Evolutionary conservation across 31 red algal species (phyloP).

Genomic region (Endocladia muricata): DNA sequence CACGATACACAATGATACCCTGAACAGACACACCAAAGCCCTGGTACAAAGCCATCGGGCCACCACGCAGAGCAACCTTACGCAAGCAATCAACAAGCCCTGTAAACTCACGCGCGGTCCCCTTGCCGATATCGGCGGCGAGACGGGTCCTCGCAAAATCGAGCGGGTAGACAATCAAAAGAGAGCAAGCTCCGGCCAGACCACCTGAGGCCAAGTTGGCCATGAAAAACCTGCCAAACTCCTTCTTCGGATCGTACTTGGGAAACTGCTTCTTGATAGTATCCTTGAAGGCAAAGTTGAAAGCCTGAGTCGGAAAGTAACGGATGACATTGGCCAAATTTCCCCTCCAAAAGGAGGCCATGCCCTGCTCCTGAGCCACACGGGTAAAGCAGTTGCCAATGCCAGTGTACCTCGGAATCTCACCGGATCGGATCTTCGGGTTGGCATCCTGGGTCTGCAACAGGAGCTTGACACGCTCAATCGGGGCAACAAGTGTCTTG

Average conservation of each 20-base stretch:
- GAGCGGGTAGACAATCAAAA: slow-evolving; percentile 98
- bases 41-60: slow-evolving; percentile 87
- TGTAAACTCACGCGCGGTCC: slow-evolving; percentile 77
- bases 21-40: slow-evolving; percentile 97
- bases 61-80: slow-evolving; percentile 81
- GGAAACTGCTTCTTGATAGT: slow-evolving; percentile 98
- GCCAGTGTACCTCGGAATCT: slow-evolving; percentile 91
- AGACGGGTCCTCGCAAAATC: slow-evolving; percentile 99
- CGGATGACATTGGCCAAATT: slow-evolving; percentile 99
- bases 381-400: slow-evolving; percentile 95
- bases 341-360: slow-evolving; percentile 97
- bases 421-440: slow-evolving; percentile 85
- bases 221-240: slow-evolving; percentile 94
- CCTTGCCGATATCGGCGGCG: slow-evolving; percentile 97
- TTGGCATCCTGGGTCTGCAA: slow-evolving; percentile 96
- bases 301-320: slow-evolving; percentile 99
- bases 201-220: slow-evolving; percentile 97
- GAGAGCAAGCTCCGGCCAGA: slow-evolving; percentile 93
- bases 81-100: slow-evolving; percentile 91
- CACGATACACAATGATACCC: slow-evolving; percentile 99
- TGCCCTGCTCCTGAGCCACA: slow-evolving; percentile 92
- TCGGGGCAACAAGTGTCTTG: slow-evolving; percentile 97
- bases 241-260: slow-evolving; percentile 86
- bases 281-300: slow-evolving; percentile 99
- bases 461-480: slow-evolving; percentile 99